These are phyloP conservation scores for Tagetes patula DNA, from an alignment of 129 eudicot species.

Conservation along the genomic window DNA sequence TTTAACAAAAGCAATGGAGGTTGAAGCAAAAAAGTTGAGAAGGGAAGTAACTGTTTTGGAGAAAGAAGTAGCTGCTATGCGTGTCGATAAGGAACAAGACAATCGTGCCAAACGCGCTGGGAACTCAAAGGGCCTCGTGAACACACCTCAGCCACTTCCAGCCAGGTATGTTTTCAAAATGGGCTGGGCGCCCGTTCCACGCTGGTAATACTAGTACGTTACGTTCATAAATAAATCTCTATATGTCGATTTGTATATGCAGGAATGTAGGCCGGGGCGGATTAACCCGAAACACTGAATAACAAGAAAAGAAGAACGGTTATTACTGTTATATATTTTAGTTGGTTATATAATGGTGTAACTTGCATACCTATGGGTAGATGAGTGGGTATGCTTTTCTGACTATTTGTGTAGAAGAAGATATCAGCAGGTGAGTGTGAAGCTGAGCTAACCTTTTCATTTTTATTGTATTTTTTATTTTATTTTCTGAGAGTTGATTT, in stretches of 20 bases:
- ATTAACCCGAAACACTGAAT: constrained; percentile 62
- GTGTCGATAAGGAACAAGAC: constrained; percentile 86
- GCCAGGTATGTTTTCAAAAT: constrained; percentile 54
- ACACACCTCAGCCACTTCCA: constrained; percentile 67
- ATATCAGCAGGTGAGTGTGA: constrained; percentile 26
- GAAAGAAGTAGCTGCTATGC: constrained; percentile 92
- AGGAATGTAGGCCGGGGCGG: constrained; percentile 69
- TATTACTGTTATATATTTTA: constrained; percentile 22
- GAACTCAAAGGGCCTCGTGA: constrained; percentile 53
- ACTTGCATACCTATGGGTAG: constrained; percentile 29
- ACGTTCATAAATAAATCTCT: not conserved
- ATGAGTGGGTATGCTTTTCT: constrained; percentile 25
- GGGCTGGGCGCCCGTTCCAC: not conserved
- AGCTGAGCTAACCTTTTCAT: constrained; percentile 34
- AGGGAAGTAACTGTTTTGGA: constrained; percentile 93
- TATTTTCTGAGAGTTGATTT: constrained; percentile 31
- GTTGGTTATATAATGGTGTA: constrained; percentile 26
- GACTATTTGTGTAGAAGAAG: constrained; percentile 31
- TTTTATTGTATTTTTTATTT: not conserved
- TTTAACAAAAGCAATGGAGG: constrained; percentile 92
- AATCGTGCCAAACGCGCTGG: constrained; percentile 65
- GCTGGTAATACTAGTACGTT: not conserved
- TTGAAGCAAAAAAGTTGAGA: constrained; percentile 92
- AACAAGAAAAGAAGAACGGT: constrained; percentile 24
- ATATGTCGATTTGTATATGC: constrained; percentile 26